Conservation (phyloP, 2,329 filamentous ascomycete species). For the Fusarium brevicatenulatum region DNA sequence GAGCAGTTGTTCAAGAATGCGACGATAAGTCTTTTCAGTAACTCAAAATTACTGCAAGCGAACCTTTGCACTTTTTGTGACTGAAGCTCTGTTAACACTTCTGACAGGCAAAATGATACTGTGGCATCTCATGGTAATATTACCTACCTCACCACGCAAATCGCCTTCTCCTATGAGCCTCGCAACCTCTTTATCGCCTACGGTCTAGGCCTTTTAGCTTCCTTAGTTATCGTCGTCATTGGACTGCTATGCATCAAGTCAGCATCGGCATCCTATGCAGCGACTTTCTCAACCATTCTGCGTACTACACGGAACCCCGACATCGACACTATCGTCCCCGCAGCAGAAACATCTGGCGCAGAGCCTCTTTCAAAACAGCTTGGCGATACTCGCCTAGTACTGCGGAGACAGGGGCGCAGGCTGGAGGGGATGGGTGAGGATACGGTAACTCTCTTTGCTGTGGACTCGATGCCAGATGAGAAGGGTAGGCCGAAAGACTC, state of each 20-base stretch:
- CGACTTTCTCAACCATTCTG: slow-evolving; percentile 12
- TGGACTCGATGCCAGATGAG: not conserved
- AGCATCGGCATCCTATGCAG: not conserved
- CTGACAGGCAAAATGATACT: slow-evolving; percentile 1
- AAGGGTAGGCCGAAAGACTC: accelerated
- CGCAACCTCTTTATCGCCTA: slow-evolving; percentile 20
- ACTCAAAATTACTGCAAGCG: not conserved
- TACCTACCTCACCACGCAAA: not conserved
- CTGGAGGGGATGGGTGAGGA: not conserved
- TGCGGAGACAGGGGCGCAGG: not conserved
- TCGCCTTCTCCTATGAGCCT: not conserved
- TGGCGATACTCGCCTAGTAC: not conserved
- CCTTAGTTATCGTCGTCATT: not conserved
- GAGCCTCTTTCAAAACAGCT: slow-evolving; percentile 5
- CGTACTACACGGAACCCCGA: slow-evolving; percentile 11
- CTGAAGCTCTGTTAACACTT: not conserved
- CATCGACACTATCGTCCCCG: not conserved
- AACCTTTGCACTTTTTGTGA: accelerated
- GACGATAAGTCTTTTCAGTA: slow-evolving; percentile 8
- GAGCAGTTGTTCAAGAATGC: slow-evolving; percentile 1
- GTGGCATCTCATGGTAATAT: not conserved
- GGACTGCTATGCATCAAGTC: not conserved
- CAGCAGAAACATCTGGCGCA: not conserved
- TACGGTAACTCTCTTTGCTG: not conserved
- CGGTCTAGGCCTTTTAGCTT: accelerated